Conservation (phyloP, 2,329 filamentous ascomycete species). For the Fusarium oligoseptatum region DNA sequence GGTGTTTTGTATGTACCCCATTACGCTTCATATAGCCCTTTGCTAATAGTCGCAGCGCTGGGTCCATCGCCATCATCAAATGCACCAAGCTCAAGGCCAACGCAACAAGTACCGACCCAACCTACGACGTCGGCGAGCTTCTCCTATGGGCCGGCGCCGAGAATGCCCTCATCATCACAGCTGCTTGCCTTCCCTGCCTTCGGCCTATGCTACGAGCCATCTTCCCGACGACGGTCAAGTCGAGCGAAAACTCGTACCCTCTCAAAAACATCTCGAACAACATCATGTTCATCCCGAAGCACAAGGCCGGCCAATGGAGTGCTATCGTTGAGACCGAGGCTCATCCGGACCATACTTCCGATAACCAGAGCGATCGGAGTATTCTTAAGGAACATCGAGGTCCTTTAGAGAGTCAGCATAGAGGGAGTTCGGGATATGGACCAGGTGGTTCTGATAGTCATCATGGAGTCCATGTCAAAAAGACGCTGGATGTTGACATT, state of each 20-base stretch:
- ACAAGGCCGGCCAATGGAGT: constrained; percentile 37
- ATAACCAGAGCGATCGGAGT: constrained; percentile 34
- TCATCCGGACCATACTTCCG: constrained; percentile 10
- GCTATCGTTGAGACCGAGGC: constrained; percentile 28
- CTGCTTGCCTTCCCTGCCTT: constrained; percentile 27
- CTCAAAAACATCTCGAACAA: constrained; percentile 31
- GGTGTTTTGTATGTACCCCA: constrained; percentile 26
- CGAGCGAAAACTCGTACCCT: constrained; percentile 29
- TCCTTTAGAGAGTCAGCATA: not conserved
- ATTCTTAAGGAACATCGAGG: constrained; percentile 25
- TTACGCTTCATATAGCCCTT: too few relatives aligned
- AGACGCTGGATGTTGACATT: constrained; percentile 22
- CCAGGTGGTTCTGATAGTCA: not conserved
- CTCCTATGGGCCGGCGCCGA: constrained; percentile 30
- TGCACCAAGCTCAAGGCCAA: constrained; percentile 36
- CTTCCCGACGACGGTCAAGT: constrained; percentile 26
- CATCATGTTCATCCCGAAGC: constrained; percentile 36
- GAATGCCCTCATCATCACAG: constrained; percentile 34
- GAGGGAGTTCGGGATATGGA: not conserved
- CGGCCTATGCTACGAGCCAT: constrained; percentile 25
- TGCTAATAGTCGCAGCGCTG: constrained; percentile 4
- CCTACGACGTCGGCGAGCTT: constrained; percentile 33
- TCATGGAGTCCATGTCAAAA: constrained; percentile 12
- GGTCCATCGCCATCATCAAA: constrained; percentile 33
- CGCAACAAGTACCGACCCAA: constrained; percentile 29